phyloP scores from a whole-genome alignment of 345 rosid genomes.

The Ceriops zippeliana region DNA sequence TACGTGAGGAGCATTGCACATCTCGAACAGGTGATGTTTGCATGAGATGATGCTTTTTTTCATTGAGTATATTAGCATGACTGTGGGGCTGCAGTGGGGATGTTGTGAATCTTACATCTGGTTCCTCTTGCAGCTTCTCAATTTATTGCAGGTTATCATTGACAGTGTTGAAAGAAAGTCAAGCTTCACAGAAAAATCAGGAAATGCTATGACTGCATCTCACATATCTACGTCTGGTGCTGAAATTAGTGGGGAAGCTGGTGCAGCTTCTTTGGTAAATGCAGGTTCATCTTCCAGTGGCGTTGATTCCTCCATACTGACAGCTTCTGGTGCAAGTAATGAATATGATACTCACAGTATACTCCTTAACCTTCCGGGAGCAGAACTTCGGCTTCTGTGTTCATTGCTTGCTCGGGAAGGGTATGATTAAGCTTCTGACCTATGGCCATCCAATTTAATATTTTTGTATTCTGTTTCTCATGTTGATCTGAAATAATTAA shows the following conservation, averaged over 20 bases:
- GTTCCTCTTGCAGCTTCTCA: constrained; percentile 60
- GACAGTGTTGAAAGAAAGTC: constrained; percentile 66
- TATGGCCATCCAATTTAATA: not conserved
- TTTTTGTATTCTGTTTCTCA: not conserved
- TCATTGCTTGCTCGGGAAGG: constrained; percentile 96
- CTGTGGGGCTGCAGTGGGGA: not conserved
- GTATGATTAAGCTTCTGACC: constrained; percentile 33
- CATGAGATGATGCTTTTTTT: not conserved
- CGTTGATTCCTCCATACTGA: constrained; percentile 37
- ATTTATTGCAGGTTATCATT: constrained; percentile 79
- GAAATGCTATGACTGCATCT: constrained; percentile 39
- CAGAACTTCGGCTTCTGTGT: constrained; percentile 81
- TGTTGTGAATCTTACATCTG: constrained; percentile 6
- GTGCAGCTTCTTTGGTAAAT: constrained; percentile 30
- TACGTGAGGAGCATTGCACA: constrained; percentile 91
- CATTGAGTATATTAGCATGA: not conserved
- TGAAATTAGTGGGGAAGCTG: constrained; percentile 39
- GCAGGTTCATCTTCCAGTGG: constrained; percentile 37
- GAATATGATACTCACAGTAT: constrained; percentile 59
- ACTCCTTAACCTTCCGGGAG: constrained; percentile 64
- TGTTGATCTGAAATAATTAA: not conserved
- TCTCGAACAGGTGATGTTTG: constrained; percentile 76
- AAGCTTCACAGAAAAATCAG: constrained; percentile 45
- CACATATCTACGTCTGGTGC: constrained; percentile 39
- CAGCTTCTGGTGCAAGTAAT: constrained; percentile 39